These are phyloP conservation scores for Actinomortierella wolfii DNA, from an alignment of 371 early-diverging fungal genomes.

Conservation along the genomic window DNA sequence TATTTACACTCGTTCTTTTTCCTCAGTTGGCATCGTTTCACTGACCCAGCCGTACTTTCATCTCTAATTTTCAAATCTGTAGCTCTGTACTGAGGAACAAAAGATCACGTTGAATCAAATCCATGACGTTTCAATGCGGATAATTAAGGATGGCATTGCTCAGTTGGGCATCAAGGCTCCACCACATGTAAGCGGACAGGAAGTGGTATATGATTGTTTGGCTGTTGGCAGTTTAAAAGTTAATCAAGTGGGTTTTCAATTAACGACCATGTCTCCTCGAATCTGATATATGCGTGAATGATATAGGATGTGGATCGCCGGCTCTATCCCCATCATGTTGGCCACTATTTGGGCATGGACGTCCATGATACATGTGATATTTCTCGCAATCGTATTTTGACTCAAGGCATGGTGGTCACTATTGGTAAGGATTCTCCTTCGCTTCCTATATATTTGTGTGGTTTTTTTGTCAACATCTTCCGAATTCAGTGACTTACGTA, in stretches of 20 bases:
- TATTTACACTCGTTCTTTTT: too few species aligned
- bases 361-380: constrained; percentile 90
- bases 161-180: constrained; percentile 67
- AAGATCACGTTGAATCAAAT: constrained; percentile 81
- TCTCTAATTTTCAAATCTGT: constrained; percentile 8
- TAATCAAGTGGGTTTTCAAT: too few species aligned
- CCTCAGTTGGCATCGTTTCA: too few species aligned
- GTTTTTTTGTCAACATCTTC: not conserved
- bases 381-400: constrained; percentile 70
- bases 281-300: too few species aligned
- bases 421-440: constrained; percentile 57
- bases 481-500: too few species aligned
- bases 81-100: constrained; percentile 73
- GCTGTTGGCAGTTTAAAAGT: too few species aligned
- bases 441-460: not conserved
- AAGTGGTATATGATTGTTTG: too few species aligned
- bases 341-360: constrained; percentile 94
- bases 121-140: constrained; percentile 69
- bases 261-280: not conserved
- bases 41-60: not conserved
- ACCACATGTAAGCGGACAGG: constrained; percentile 55
- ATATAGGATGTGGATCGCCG: constrained; percentile 71
- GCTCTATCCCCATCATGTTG: constrained; percentile 94
- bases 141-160: constrained; percentile 67
- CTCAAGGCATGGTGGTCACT: constrained; percentile 89